Evolutionary conservation across 768 basidiomycete species (phyloP).

Genomic region (Lactifluus piperatus): DNA sequence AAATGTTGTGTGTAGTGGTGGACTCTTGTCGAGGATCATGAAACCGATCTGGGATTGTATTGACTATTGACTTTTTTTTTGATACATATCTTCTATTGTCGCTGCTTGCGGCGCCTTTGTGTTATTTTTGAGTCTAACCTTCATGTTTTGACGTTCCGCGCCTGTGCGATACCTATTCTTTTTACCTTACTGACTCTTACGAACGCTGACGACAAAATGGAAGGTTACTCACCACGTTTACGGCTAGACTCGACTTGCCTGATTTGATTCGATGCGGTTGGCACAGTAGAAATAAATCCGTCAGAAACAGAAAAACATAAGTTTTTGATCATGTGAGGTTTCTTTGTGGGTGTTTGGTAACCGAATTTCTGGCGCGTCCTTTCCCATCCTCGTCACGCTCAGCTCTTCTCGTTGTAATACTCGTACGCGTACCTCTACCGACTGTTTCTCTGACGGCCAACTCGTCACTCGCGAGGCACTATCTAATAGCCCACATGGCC

Average conservation of each 20-base stretch:
- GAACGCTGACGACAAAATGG: slow-evolving; percentile 19
- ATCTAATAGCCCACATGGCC: slow-evolving; percentile 8
- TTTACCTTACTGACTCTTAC: slow-evolving; percentile 10
- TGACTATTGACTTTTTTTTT: slow-evolving; percentile 6
- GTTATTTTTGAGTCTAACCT: slow-evolving; percentile 9
- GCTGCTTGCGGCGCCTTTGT: slow-evolving; percentile 13
- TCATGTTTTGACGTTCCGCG: slow-evolving; percentile 4
- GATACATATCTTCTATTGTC: slow-evolving; percentile 17
- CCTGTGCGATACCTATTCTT: slow-evolving; percentile 13
- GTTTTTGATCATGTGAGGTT: neutral
- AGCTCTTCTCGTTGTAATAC: neutral
- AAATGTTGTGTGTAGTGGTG: slow-evolving; percentile 7
- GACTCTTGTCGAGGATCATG: slow-evolving; percentile 4
- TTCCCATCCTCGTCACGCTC: neutral
- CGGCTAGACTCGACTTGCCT: neutral
- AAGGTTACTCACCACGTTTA: slow-evolving; percentile 13
- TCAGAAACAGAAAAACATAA: neutral
- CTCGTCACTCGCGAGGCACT: slow-evolving; percentile 1
- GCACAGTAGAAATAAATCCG: neutral
- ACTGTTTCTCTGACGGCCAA: neutral
- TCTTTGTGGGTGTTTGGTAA: slow-evolving; percentile 14
- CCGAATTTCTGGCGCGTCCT: slow-evolving; percentile 11
- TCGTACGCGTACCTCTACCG: neutral
- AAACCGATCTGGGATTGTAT: slow-evolving; percentile 18
- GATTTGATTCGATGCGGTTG: neutral